Conservation (phyloP, 257 asterid genomes). For the Fraxinus quadrangulata region DNA sequence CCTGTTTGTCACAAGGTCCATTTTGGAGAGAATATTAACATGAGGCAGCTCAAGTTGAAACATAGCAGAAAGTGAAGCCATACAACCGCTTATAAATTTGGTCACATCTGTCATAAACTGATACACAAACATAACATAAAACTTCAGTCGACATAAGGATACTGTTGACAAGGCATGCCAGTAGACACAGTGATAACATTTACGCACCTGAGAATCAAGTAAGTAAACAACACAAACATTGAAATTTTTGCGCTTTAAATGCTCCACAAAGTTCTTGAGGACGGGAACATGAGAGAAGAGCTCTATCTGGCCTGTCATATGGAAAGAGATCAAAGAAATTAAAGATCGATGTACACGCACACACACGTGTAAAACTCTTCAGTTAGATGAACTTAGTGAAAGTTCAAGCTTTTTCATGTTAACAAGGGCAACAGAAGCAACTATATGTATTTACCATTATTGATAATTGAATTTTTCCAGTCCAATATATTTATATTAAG, state of each 20-base stretch:
- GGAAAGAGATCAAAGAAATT: slow-evolving; percentile 25
- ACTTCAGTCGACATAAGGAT: slow-evolving; percentile 25
- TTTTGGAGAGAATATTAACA: slow-evolving; percentile 91
- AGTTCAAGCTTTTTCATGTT: not conserved
- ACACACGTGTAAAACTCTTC: not conserved
- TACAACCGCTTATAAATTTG: slow-evolving; percentile 96
- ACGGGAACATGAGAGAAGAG: slow-evolving; percentile 95
- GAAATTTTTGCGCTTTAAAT: slow-evolving; percentile 75
- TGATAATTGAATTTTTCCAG: not conserved
- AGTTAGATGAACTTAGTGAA: not conserved
- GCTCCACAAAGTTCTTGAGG: slow-evolving; percentile 87
- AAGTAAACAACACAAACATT: slow-evolving; percentile 87
- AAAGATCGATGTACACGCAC: slow-evolving; percentile 17
- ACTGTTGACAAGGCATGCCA: not conserved
- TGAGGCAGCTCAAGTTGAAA: slow-evolving; percentile 97
- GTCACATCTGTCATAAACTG: slow-evolving; percentile 97
- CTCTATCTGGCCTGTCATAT: slow-evolving; percentile 80
- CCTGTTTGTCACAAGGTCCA: slow-evolving; percentile 96
- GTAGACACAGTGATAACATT: slow-evolving; percentile 2
- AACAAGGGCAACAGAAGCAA: not conserved
- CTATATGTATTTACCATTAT: not conserved
- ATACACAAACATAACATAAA: slow-evolving; percentile 12
- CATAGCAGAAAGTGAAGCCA: slow-evolving; percentile 98
- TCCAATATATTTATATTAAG: not conserved
- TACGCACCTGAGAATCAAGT: slow-evolving; percentile 93